These are phyloP conservation scores for Alternaria hordeiaustralica DNA, from an alignment of 2,329 filamentous ascomycete genomes.

Conservation along the genomic window DNA sequence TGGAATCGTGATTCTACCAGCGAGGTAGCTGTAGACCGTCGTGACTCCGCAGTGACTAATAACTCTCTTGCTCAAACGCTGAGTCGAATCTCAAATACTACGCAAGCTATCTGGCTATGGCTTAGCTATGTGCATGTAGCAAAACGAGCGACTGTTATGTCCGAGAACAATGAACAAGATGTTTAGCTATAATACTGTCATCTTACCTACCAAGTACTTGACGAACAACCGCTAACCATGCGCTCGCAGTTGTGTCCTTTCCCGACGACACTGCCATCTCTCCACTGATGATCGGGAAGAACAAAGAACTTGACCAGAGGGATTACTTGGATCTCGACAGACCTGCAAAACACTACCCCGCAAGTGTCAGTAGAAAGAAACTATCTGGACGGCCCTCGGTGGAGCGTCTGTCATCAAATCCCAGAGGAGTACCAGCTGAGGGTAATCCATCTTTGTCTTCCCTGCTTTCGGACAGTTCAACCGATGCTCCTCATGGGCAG, in stretches of 20 bases:
- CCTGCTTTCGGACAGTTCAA: constrained; percentile 38
- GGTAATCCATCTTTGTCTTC: constrained; percentile 42
- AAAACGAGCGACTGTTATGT: background rate
- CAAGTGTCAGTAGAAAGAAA: constrained; percentile 51
- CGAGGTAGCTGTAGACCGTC: background rate
- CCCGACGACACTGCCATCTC: constrained; percentile 54
- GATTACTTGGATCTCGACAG: constrained; percentile 52
- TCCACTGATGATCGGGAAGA: constrained; percentile 54
- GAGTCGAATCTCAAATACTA: background rate
- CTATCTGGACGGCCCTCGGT: constrained; percentile 52
- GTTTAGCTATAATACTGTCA: background rate
- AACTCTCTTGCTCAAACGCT: background rate
- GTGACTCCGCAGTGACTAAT: background rate
- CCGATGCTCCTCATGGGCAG: constrained; percentile 24
- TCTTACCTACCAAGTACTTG: background rate
- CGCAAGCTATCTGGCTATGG: background rate
- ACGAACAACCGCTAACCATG: constrained; percentile 30
- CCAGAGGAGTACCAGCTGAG: constrained; percentile 25
- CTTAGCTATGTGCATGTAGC: background rate
- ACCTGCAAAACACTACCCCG: constrained; percentile 42
- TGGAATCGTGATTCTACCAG: background rate
- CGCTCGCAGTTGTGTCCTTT: constrained; percentile 53
- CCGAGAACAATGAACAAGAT: background rate
- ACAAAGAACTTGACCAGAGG: constrained; percentile 53
- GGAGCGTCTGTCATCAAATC: constrained; percentile 37